These are phyloP conservation scores for Toxoplasma gondii DNA, from an alignment of 169 alveolate genomes.

Conservation along the genomic window DNA sequence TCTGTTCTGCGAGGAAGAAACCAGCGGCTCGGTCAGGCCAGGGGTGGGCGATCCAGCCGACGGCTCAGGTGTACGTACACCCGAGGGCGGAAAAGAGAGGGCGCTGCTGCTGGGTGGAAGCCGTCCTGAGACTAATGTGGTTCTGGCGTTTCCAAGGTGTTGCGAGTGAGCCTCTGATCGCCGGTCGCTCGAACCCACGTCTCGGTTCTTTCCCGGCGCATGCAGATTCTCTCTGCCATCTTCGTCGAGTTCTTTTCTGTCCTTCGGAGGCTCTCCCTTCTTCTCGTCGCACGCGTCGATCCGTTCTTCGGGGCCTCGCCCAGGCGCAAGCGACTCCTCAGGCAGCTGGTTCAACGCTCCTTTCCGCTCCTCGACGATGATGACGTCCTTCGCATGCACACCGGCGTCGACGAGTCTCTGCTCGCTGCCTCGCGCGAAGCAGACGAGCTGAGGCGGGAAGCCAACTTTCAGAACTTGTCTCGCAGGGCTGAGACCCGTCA, in stretches of 20 bases:
- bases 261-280: background rate
- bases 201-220: too few species aligned
- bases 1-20: background rate
- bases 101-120: background rate
- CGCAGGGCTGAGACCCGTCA: background rate
- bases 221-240: background rate
- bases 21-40: background rate
- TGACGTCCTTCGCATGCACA: background rate
- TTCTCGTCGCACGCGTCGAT: background rate
- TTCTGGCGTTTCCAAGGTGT: too few species aligned
- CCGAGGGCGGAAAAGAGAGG: background rate
- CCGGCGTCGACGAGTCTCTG: background rate
- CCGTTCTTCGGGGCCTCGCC: background rate
- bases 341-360: background rate
- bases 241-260: background rate
- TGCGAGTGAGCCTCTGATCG: too few species aligned
- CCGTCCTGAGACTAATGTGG: too few species aligned
- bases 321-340: background rate
- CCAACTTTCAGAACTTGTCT: slow-evolving; percentile 19
- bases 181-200: too few species aligned
- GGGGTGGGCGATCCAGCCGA: background rate
- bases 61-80: background rate
- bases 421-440: background rate
- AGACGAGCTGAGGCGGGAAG: slow-evolving; percentile 31
- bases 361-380: slow-evolving; percentile 23